A percentile compares a stretch with the other conserved stretches of the same genome.
Evolutionary conservation across 371 early-diverging fungal genomes (phyloP).

Genomic region (Actinomortierella ambigua): DNA sequence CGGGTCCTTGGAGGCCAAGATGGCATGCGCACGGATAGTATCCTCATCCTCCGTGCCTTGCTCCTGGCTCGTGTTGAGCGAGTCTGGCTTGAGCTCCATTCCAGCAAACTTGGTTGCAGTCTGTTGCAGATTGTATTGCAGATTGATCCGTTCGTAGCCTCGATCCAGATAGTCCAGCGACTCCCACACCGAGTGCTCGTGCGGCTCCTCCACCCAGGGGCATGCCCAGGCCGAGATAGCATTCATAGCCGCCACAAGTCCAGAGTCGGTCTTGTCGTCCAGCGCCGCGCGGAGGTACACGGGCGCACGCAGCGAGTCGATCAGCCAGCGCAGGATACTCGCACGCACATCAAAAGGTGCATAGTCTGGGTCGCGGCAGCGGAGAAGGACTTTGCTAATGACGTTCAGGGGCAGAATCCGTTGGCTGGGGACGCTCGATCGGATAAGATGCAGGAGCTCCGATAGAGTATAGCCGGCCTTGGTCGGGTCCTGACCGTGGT

Average conservation of each 20-base stretch:
- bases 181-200: constrained; percentile 29
- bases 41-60: constrained; percentile 41
- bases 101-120: constrained; percentile 29
- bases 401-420: constrained; percentile 73
- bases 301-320: constrained; percentile 44
- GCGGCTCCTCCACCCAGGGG: constrained; percentile 8
- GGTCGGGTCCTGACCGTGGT: constrained; percentile 87
- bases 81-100: constrained; percentile 44
- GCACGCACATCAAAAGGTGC: constrained; percentile 33
- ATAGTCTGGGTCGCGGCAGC: constrained; percentile 47
- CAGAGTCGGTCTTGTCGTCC: constrained; percentile 69
- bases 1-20: constrained; percentile 56
- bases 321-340: constrained; percentile 46
- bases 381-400: constrained; percentile 63
- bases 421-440: constrained; percentile 86
- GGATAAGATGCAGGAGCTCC: constrained; percentile 79
- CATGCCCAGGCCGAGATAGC: constrained; percentile 51
- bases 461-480: constrained; percentile 87
- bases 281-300: constrained; percentile 66
- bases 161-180: constrained; percentile 27
- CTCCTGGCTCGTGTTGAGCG: constrained; percentile 35
- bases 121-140: constrained; percentile 33
- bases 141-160: constrained; percentile 28
- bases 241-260: constrained; percentile 56
- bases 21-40: constrained; percentile 51